Percentiles rank a stretch among this genome's conserved stretches.
phyloP scores from a whole-genome alignment of 306 rosid species.

The barrel medic (Medicago truncatula) region MtrunA17r5.0-ANR NC_053047.1:2477501-2478000 shows the following conservation, averaged over 20 bases:
- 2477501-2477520: slow-evolving; percentile 91
- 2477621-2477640: slow-evolving; percentile 92
- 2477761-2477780: slow-evolving; percentile 96
- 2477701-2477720: slow-evolving; percentile 25
- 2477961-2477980: slow-evolving; percentile 36
- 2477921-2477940: slow-evolving; percentile 55
- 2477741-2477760: slow-evolving; percentile 58
- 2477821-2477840: slow-evolving; percentile 87
- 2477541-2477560: slow-evolving; percentile 91
- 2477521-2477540: slow-evolving; percentile 81
- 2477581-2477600: slow-evolving; percentile 88
- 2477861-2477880: slow-evolving; percentile 75
- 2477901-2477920: slow-evolving; percentile 40
- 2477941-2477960: slow-evolving; percentile 50
- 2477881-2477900: slow-evolving; percentile 56
- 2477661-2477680: slow-evolving; percentile 16
- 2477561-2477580: slow-evolving; percentile 93
- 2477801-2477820: slow-evolving; percentile 77
- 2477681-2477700: slow-evolving; percentile 34
- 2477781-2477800: slow-evolving; percentile 87
- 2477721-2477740: slow-evolving; percentile 13
- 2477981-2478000: not conserved
- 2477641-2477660: slow-evolving; percentile 82
- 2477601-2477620: slow-evolving; percentile 93
- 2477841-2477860: slow-evolving; percentile 79